Base-by-base conservation (phyloP, 208 protist genomes). In the Angomonas ambiguus region DNA sequence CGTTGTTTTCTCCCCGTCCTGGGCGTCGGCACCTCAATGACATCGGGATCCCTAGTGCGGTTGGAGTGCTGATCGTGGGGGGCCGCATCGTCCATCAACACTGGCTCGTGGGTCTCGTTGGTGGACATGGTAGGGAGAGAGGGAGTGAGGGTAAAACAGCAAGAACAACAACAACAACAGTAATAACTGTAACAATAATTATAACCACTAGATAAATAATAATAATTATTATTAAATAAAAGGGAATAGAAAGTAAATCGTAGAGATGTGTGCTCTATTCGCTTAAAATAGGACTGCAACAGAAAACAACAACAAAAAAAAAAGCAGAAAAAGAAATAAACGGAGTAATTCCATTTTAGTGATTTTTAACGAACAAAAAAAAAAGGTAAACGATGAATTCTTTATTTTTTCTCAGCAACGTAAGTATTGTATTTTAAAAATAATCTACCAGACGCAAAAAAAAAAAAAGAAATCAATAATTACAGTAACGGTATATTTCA, bases 121-220 rank as follows among this genome's bases (percentile, higher is more conserved):
- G 56, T 33, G 13, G 45, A 64, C 30, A 41, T 28, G 57, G n/a
- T 6, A 60, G 25, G 48, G 20, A 22, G 11, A 62, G 32, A 45
- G 20, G 34, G 34, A 42, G 32, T 10, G 34, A 42, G 57, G n/a
- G 34, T 53, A 3, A 60, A 28, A 59, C n/a, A 67, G 20, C 1
- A 49, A 57, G 22, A 61, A 4, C 34, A 33, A 55, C 38, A 20
- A 13, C 3, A 8, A 30, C 18, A 34, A 30, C 4, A 51, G 10
- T 53, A 8, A 18, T 51, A 49, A 53, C 49, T n/a, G n/a, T n/a
- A n/a, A n/a, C n/a, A n/a, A n/a, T n/a, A n/a, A n/a, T n/a, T n/a
- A n/a, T n/a, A n/a, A n/a, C n/a, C n/a, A n/a, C 4, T 20, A 71
- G 58, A 49, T 33, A 51, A 41, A 58, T 24, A 56, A 42, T 31